Evolutionary conservation across 2,329 filamentous ascomycete genomes (phyloP).

Genomic region (Ophiostoma sp.): DNA sequence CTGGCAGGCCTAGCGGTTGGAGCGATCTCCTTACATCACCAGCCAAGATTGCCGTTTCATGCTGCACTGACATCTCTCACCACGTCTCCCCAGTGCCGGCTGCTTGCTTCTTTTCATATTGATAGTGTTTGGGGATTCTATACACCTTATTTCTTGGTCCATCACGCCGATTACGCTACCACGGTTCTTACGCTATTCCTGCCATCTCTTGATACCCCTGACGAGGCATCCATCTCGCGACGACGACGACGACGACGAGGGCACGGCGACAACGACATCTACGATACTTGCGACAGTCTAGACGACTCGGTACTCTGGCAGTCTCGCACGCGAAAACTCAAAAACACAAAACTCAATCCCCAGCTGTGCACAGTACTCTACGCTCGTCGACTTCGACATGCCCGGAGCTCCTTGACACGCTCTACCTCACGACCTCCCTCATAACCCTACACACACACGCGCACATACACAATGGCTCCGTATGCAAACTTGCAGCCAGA

Average conservation of each 20-base stretch:
- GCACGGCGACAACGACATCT: background rate
- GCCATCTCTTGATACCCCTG: background rate
- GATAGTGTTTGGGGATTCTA: background rate
- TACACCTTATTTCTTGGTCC: background rate
- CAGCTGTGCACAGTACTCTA: background rate
- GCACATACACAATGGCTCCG: conserved; percentile 36
- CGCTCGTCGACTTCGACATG: background rate
- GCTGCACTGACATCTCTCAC: background rate
- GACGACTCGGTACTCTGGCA: background rate
- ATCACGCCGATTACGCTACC: background rate
- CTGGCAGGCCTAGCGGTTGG: background rate
- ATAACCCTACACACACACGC: background rate
- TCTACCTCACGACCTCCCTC: background rate
- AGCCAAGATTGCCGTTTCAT: conserved; percentile 7
- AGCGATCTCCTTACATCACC: conserved; percentile 14
- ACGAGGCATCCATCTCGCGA: background rate
- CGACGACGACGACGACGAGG: background rate
- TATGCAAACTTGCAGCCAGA: conserved; percentile 44
- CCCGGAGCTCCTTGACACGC: background rate
- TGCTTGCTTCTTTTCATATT: background rate
- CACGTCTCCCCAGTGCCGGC: background rate
- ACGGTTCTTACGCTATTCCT: background rate
- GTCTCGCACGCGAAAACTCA: background rate
- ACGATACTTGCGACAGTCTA: background rate
- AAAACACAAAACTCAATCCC: background rate